Evolutionary conservation across 208 protist species (phyloP).

Genomic region (Crithidia sp.): DNA sequence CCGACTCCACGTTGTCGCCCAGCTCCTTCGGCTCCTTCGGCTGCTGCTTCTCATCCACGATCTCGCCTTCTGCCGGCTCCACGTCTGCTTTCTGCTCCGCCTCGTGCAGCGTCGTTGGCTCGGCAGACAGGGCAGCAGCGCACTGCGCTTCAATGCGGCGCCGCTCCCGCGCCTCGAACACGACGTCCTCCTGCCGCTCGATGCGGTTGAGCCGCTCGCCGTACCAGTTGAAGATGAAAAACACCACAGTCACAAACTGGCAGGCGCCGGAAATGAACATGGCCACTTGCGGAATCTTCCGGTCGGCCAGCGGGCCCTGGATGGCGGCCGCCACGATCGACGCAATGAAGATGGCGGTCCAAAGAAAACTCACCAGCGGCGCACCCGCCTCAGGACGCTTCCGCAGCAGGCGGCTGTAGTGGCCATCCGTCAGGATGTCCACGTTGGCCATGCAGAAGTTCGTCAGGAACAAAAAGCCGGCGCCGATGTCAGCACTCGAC

Average conservation of each 20-base stretch:
- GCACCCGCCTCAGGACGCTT: slow-evolving; percentile 38
- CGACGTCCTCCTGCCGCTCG: slow-evolving; percentile 44
- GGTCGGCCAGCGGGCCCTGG: slow-evolving; percentile 58
- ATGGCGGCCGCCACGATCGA: slow-evolving; percentile 41
- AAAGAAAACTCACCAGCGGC: slow-evolving; percentile 67
- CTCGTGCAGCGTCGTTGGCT: not conserved
- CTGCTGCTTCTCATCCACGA: not conserved
- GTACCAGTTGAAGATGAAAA: slow-evolving; percentile 75
- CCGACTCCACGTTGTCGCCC: not conserved
- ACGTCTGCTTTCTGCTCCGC: not conserved
- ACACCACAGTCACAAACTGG: slow-evolving; percentile 49
- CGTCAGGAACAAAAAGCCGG: slow-evolving; percentile 59
- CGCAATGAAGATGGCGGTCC: slow-evolving; percentile 53
- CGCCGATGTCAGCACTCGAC: slow-evolving; percentile 37
- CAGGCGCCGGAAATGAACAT: slow-evolving; percentile 45
- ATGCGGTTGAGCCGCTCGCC: slow-evolving; percentile 55
- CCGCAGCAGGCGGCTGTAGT: slow-evolving; percentile 73
- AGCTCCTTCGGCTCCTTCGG: slow-evolving; percentile 1
- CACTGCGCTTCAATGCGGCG: not conserved
- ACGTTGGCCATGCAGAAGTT: slow-evolving; percentile 63
- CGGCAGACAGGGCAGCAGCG: not conserved
- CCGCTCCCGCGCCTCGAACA: slow-evolving; percentile 22
- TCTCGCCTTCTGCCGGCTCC: not conserved
- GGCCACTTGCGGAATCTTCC: slow-evolving; percentile 34
- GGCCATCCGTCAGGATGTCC: slow-evolving; percentile 74